Evolutionary conservation across 768 basidiomycete genomes (phyloP).

Genomic region (Termitomyces sp.): DNA sequence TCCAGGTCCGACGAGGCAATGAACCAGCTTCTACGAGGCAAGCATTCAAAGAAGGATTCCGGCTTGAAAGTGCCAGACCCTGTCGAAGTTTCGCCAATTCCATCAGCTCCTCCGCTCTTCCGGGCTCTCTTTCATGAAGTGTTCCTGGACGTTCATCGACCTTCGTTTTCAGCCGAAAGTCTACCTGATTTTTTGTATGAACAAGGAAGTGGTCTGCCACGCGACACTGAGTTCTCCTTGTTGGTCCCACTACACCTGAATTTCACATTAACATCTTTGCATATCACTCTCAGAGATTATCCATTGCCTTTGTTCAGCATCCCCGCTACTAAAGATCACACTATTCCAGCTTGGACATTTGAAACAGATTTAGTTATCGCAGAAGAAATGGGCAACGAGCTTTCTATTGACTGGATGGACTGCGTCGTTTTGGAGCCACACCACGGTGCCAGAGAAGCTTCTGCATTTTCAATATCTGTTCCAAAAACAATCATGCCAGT

Average conservation of each 20-base stretch:
- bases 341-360: constrained; percentile 50
- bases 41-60: constrained; percentile 20
- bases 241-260: constrained; percentile 79
- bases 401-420: constrained; percentile 67
- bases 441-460: constrained; percentile 44
- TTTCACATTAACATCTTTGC: constrained; percentile 57
- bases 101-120: constrained; percentile 59
- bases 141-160: constrained; percentile 46
- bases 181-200: constrained; percentile 62
- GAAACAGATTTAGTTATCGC: constrained; percentile 78
- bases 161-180: constrained; percentile 50
- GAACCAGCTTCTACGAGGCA: constrained; percentile 38
- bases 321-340: constrained; percentile 38
- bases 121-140: constrained; percentile 60
- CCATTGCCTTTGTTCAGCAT: constrained; percentile 81
- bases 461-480: constrained; percentile 53
- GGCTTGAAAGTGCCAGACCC: constrained; percentile 34
- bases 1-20: constrained; percentile 43
- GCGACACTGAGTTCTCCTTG: constrained; percentile 67
- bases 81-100: constrained; percentile 30
- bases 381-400: constrained; percentile 73
- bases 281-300: constrained; percentile 76
- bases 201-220: constrained; percentile 65
- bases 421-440: constrained; percentile 58
- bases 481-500: constrained; percentile 95